Conservation (phyloP, 139 green algal species). For the Zygnema circumcarinatum region DNA sequence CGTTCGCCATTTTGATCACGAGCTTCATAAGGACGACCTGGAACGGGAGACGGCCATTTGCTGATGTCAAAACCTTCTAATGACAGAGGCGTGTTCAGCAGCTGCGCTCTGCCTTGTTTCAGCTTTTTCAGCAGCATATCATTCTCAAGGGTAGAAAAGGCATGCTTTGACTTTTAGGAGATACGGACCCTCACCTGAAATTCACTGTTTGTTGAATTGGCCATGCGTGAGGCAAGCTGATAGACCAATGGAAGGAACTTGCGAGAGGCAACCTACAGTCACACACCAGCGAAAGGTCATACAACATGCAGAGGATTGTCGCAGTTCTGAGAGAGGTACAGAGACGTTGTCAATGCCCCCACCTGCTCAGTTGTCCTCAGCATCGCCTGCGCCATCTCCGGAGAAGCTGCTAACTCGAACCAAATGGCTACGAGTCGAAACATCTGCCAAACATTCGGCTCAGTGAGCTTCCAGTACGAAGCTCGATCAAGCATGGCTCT, state of each 20-base stretch:
- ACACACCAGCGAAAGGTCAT: not conserved
- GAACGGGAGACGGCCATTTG: no score
- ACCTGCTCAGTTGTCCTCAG: slow-evolving; percentile 38
- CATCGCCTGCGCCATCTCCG: slow-evolving; percentile 40
- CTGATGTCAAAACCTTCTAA: no score
- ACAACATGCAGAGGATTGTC: not conserved
- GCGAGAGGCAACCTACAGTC: slow-evolving; percentile 69
- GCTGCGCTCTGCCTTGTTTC: no score
- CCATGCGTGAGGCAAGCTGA: slow-evolving; percentile 81
- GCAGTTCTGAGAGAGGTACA: no score
- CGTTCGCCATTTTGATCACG: slow-evolving; percentile 70
- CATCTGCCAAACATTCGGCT: slow-evolving; percentile 11
- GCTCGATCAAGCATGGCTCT: no score
- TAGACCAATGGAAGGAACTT: slow-evolving; percentile 93
- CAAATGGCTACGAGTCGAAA: slow-evolving; percentile 56
- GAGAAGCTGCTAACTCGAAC: slow-evolving; percentile 36
- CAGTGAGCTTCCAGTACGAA: not conserved
- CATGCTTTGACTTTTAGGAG: no score
- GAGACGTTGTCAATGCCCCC: no score
- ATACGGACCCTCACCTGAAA: slow-evolving; percentile 9
- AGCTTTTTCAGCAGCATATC: no score
- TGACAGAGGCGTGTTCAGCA: no score
- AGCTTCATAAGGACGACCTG: slow-evolving; percentile 63
- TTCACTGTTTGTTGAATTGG: not conserved
- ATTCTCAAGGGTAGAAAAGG: no score